phyloP scores from a whole-genome alignment of 2,329 filamentous ascomycete genomes.

The Sarocladiaceae sp. region DNA sequence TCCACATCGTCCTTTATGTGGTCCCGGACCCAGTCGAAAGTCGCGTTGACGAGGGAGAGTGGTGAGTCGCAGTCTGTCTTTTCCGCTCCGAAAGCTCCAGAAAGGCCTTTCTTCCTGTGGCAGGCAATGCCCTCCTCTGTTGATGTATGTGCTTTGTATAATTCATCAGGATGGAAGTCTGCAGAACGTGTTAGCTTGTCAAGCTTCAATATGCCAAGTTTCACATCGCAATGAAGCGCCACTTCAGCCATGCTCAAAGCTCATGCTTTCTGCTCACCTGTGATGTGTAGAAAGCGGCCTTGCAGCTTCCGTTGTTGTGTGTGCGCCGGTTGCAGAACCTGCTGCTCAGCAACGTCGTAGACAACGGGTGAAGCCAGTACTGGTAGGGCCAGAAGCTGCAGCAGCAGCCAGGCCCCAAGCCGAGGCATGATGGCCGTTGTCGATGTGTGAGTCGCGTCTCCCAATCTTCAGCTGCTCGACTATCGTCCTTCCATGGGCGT shows the following conservation, averaged over 20 bases:
- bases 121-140: conserved; percentile 67
- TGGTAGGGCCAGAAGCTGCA: conserved; percentile 22
- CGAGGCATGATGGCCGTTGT: conserved; percentile 16
- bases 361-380: conserved; percentile 15
- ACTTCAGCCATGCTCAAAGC: too few relatives aligned
- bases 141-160: conserved; percentile 76
- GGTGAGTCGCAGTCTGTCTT: conserved; percentile 88
- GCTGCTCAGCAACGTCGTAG: conserved; percentile 16
- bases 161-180: conserved; percentile 91
- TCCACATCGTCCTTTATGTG: conserved; percentile 77
- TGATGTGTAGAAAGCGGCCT: conserved; percentile 83
- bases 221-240: too few relatives aligned
- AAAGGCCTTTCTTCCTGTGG: conserved; percentile 71
- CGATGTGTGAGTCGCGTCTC: not conserved
- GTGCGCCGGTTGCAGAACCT: conserved; percentile 11
- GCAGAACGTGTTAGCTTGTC: conserved; percentile 11
- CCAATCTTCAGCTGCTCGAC: too few relatives aligned
- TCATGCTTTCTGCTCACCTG: conserved; percentile 54
- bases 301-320: conserved; percentile 44
- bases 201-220: too few relatives aligned
- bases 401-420: conserved; percentile 23
- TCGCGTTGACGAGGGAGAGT: conserved; percentile 74
- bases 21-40: conserved; percentile 80
- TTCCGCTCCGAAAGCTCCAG: conserved; percentile 80
- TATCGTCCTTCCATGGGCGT: too few relatives aligned